Evolutionary conservation across 169 alveolate species (phyloP).

Genomic region (Theileria parva): DNA sequence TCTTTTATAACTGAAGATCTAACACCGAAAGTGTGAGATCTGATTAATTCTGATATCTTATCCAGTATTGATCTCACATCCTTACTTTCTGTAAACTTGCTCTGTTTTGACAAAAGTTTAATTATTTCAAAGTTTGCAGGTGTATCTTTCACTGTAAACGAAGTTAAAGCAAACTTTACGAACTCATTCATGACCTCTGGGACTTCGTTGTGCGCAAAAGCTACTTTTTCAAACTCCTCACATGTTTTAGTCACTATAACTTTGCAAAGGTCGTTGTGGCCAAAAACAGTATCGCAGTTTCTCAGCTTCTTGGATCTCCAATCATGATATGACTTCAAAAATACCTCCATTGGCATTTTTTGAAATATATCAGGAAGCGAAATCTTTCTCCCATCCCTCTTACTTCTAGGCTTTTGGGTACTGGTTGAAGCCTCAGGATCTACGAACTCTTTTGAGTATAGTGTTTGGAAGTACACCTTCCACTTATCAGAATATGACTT

Average conservation of each 20-base stretch:
- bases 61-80: conserved; percentile 1
- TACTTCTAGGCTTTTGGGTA: background rate
- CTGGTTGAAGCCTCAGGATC: background rate
- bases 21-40: conserved; percentile 6
- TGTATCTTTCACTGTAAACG: conserved; percentile 8
- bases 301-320: background rate
- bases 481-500: background rate
- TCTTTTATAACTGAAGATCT: conserved; percentile 10
- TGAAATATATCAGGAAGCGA: background rate
- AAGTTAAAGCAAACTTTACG: conserved; percentile 2
- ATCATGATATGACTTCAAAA: background rate
- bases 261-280: conserved; percentile 19
- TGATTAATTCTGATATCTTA: background rate
- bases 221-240: background rate
- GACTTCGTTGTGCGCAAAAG: background rate
- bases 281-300: conserved; percentile 14
- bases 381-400: background rate
- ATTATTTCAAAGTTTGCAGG: conserved; percentile 5
- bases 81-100: background rate
- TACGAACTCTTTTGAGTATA: background rate
- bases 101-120: background rate
- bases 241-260: background rate
- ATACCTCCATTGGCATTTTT: background rate
- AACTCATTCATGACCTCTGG: background rate
- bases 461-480: background rate